Evolutionary conservation across 1,284 basidiomycete species (phyloP).

Genomic region (Cryptococcus hybrid): DNA sequence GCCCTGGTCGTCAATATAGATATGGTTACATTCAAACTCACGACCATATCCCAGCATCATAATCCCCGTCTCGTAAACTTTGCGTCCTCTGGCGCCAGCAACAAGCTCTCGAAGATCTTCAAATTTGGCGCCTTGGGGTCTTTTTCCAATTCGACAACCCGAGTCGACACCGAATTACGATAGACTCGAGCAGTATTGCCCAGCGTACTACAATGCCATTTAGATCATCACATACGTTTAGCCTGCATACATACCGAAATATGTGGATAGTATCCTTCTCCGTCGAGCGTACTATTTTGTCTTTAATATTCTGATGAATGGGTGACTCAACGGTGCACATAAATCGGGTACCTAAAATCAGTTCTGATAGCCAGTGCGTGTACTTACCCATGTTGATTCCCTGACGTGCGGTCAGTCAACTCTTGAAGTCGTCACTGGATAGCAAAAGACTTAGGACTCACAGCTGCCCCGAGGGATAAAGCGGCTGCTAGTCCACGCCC

Average conservation of each 20-base stretch:
- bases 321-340: constrained; percentile 59
- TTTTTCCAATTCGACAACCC: constrained; percentile 79
- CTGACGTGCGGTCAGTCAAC: constrained; percentile 39
- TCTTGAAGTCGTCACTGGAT: neutral
- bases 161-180: constrained; percentile 56
- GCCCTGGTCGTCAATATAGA: constrained; percentile 49
- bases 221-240: neutral
- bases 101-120: constrained; percentile 81
- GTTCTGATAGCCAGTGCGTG: neutral
- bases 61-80: constrained; percentile 80
- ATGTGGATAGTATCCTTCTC: constrained; percentile 83
- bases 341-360: constrained; percentile 26
- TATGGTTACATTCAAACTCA: constrained; percentile 14
- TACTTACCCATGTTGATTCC: constrained; percentile 79
- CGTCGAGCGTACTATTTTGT: constrained; percentile 76
- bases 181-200: constrained; percentile 85
- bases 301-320: constrained; percentile 87
- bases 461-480: constrained; percentile 75
- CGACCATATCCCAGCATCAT: constrained; percentile 83
- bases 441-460: constrained; percentile 49
- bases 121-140: constrained; percentile 82
- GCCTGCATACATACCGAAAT: constrained; percentile 60
- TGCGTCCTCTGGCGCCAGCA: constrained; percentile 63
- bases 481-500: constrained; percentile 77
- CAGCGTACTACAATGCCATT: constrained; percentile 54